Evolutionary conservation across 169 alveolate genomes (phyloP), one percentile per base, ranked within the genome.

Genomic region (Ichthyophthirius multifiliis): DNA sequence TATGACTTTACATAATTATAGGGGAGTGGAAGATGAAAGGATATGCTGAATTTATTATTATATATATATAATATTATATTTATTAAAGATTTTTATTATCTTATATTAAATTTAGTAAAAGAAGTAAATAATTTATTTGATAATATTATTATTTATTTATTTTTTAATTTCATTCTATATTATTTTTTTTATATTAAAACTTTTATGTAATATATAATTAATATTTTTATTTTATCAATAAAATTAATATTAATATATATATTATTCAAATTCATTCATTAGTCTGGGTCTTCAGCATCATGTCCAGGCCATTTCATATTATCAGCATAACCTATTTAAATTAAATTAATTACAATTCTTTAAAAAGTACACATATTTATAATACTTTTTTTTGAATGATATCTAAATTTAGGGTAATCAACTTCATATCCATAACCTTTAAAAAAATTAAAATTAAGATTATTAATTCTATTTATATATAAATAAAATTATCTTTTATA

Each of bases 401-500:
- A 67, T 16, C 77, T 41, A 20, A 10, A 34, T 31, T 18, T 20
- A 67, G 77, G 77, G 32, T 31, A 67, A 13, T 30, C n/a, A 6
- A 67, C 62, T 67, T 67, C 77, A 67, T 67, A 67, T n/a, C 77
- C 77, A 16, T 37, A 37, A 15, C 77, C 77, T 67, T 18, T 67
- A 3, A 15, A 30, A 30, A 65, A 65, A 30, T 32, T 12, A 15
- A 35, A 4, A 0, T n/a, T 15, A 12, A 41, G 6, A 45, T 45
- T 6, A 45, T n/a, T 6, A 45, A 45, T 31, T 5, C 6, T 12
- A 67, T 1, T 35, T 37, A 34, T 18, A 5, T 2, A 1, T 18
- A 16, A 3, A 16, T n/a, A 4, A n/a, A 67, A 5, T 1, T 2
- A 37, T 4, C 2, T 64, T 18, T 13, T 15, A 34, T 67, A 67